Base-by-base conservation (phyloP, 805 yeast species). In the Yarrowia keelungensis region DNA sequence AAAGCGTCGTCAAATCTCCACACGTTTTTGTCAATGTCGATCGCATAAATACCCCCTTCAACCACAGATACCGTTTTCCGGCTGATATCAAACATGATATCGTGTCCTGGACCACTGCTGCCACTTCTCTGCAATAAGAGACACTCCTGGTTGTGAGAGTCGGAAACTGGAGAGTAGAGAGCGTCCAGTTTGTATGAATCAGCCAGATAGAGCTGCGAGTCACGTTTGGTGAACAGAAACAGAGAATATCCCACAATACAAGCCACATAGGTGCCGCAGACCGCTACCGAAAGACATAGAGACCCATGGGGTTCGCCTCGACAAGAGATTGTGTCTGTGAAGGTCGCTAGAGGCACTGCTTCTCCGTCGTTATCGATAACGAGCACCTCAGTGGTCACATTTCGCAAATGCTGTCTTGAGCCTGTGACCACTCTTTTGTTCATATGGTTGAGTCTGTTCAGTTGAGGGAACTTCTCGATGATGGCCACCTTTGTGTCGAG, bases 401-500 rank as follows among this genome's bases (percentile, higher is more conserved):
- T 62, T 19, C 56, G 36, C 46, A 47, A 8, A 41, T 62, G 56
- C 15, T 62, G 67, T n/a, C 45, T 39, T 11, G 56, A 62, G 4
- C 67, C 67, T 8, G 67, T 62, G 1, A 62, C 56, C 38, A 62
- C 67, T 19, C 56, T 19, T 12, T 49, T 49, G 67, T 62, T 62
- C 56, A 62, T 59, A n/a, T 59, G 67, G 56, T 62, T 62, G 47
- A 62, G 56, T 47, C 67, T 12, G 39, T 62, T 62, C 3, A 62
- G 67, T 16, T 62, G 54, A 2, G 67, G 67, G 26, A 62, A 47
- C 67, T 47, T 62, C 11, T 62, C 65, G 42, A 59, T 59, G 14
- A 59, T 59, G 41, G 65, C 65, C 9, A 59, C 42, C n/a, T 59
- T 59, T 8, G 65, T 59, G 19, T 59, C 65, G 39, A 59, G 50